Base-by-base conservation (phyloP, 2,329 filamentous ascomycete species). In the Epichloe glyceriae region DNA sequence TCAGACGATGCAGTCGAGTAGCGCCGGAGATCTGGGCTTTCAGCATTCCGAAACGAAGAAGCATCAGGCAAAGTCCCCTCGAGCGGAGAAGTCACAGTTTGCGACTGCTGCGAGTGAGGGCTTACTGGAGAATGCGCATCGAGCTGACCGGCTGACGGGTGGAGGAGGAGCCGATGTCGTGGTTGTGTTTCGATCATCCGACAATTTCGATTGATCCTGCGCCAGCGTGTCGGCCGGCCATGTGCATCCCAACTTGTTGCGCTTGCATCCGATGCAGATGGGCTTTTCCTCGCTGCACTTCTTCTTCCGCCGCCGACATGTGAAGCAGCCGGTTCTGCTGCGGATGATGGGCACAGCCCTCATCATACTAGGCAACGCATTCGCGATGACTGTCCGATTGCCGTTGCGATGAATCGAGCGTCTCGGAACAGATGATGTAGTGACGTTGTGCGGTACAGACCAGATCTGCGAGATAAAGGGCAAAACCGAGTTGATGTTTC, bases 281-380 rank as follows among this genome's bases (percentile, higher is more conserved):
- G 75, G 75, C 52, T 72, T 69, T 54, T 71, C 68, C 62, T 78
- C 74, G 56, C 77, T 73, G 59, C 75, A 79, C 55, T 74, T 70
- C 55, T 76, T 76, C 62, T 78, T 78, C 53, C 73, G 68, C 38
- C 73, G 71, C 54, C 72, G 69, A 62, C 72, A 75, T 30, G 70
- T 74, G 60, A 74, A 64, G 62, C 72, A 74, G 52, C 70, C 70
- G 15, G 69, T 67, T 56, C 67, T 58, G 54, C 60, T 63, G 53
- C 65, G 59, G 50, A 67, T 65, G 53, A 67, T 65, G 53, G 64
- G 64, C 55, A 62, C 61, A 41, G 60, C 59, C 49, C 62, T 57
- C 60, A 64, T 63, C 47, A 22, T 54, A 22, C 12, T 14, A 19
- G 48, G 3, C n/a, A 19, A 14, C 14, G 41, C 48, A 44, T 46